phyloP scores from a whole-genome alignment of 345 rosid genomes.

The Isatis tinctoria region DNA sequence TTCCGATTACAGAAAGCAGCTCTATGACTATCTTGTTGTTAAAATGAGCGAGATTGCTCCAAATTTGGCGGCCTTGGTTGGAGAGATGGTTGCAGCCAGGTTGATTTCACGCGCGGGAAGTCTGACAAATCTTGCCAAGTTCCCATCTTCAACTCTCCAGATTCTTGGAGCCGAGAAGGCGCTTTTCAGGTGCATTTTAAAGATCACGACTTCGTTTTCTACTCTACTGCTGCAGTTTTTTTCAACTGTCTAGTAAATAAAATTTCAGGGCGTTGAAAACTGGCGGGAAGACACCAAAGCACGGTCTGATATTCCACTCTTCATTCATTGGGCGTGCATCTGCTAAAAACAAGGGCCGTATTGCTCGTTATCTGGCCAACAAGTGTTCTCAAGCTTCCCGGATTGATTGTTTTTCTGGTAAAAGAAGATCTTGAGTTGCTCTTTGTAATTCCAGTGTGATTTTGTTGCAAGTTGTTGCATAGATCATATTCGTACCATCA shows the following conservation, averaged over 20 bases:
- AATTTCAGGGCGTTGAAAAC: constrained; percentile 37
- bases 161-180: constrained; percentile 93
- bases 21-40: neutral
- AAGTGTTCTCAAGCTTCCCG: constrained; percentile 88
- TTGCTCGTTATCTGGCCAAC: constrained; percentile 88
- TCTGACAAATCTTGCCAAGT: neutral
- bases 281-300: constrained; percentile 64
- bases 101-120: neutral
- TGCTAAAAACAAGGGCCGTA: constrained; percentile 80
- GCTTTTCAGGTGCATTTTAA: constrained; percentile 54
- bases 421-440: neutral
- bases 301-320: constrained; percentile 84
- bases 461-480: neutral
- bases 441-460: neutral
- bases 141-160: constrained; percentile 74
- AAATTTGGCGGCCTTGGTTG: neutral
- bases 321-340: constrained; percentile 86
- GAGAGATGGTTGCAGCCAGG: constrained; percentile 3
- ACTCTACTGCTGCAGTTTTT: neutral
- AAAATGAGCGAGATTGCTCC: neutral
- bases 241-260: neutral
- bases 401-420: constrained; percentile 85
- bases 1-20: neutral
- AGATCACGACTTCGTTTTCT: neutral
- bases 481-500: neutral